Base-by-base conservation (phyloP, 495 filamentous ascomycete species). In the Penicillium goetzii region DNA sequence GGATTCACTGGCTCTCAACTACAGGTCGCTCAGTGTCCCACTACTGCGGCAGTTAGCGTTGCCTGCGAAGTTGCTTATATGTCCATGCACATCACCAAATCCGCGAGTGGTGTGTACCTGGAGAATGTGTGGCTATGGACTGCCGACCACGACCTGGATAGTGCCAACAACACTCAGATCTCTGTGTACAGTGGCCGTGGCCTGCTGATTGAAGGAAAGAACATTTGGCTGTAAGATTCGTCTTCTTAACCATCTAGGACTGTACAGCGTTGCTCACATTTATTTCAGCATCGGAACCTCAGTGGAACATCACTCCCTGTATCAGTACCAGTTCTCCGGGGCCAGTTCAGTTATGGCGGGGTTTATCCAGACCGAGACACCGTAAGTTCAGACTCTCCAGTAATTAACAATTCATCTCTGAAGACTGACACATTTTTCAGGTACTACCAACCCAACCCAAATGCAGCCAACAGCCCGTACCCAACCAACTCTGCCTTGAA, bases 341-440 rank as follows among this genome's bases (percentile, higher is more conserved):
- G 90, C 91, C 5, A 78, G 84, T 66, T 87, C 90, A 63, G 79
- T 94, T 56, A 89, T 87, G 70, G 87, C 86, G 72, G 89, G 89
- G 21, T 85, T 89, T 72, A 88, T 94, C 69, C 92, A 96, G 68
- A 92, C 92, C 9, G 92, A 96, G 75, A 92, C 92, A 1, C 90
- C 89, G 57, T 78, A 54, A 67, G 75, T 70, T 19, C 34, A 49
- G 14, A n/a, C 17, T 15, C 1, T 4, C 25, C 4, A 2, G 7
- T 0, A 28, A 12, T 43, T 56, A 36, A 57, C 36, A 32, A 12
- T 50, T 28, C 2, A 32, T 15, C 25, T 26, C 17, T 53, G 7
- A 23, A 23, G 19, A 57, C 17, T 40, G 2, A 41, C 30, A 19
- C 25, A 21, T 0, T 34, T 36, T 54, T 21, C 43, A 78, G 75